Evolutionary conservation across 1,284 basidiomycete genomes (phyloP), one percentile per base, ranked within the genome.

Genomic region (Microbotryum violaceum): DNA sequence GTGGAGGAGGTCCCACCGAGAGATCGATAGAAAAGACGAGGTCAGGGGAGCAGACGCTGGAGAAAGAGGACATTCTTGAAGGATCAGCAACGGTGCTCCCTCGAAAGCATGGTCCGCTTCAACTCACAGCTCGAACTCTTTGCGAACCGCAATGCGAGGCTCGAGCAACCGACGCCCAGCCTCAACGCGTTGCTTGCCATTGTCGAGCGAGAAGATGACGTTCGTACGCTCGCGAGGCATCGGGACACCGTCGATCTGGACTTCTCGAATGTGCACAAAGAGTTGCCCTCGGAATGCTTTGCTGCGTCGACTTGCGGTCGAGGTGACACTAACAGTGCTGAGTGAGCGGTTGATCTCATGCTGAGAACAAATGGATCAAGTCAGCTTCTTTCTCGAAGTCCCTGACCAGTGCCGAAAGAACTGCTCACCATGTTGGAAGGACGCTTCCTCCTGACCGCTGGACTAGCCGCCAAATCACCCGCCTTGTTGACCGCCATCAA

Each of bases 111-210:
- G 9, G 27, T 16, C 12, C 48, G 1, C 12, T 49, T 14, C 10
- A 31, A 79, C 89, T 66, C 72, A 91, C 90, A 94, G 78, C 71
- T 96, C 91, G 71, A 97, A 97, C 75, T 97, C 92, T 74, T 94
- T 91, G 55, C 89, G 56, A 6, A 69, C 59, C 45, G 58, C 86
- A 66, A 97, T 89, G 23, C 79, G 80, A 46, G 80, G 77, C 37
- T 77, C 78, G 4, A 97, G 78, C 12, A 79, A 77, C 49, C 81
- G 82, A 70, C 90, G 88, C 0, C 90, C 91, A 1, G 93, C 97
- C 6, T 89, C 90, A 59, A 98, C 94, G 69, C 88, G 93, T 76
- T 97, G 92, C 61, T 96, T 91, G 9, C 93, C 92, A 70, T 97
- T 97, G 77, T 97, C 94, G 62, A 98, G 79, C 0, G 90, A 91